phyloP scores from a whole-genome alignment of 257 asterid species.

The Craterostigma plantagineum region DNA sequence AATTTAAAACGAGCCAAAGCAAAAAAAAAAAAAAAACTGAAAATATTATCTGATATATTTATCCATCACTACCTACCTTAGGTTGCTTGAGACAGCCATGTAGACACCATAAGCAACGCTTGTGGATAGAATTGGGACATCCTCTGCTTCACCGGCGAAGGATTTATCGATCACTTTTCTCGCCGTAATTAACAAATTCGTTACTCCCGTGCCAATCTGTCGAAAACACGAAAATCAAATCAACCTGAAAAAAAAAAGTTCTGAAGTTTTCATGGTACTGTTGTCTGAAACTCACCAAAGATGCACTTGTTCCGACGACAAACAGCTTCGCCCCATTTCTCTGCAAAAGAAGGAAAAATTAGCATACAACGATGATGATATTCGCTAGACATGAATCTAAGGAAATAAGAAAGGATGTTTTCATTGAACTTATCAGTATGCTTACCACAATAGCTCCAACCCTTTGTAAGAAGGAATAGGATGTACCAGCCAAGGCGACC shows the following conservation, averaged over 20 bases:
- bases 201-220: slow-evolving; percentile 87
- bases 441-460: slow-evolving; percentile 74
- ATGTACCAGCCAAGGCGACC: slow-evolving; percentile 91
- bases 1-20: slow-evolving; percentile 1
- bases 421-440: not conserved
- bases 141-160: slow-evolving; percentile 81
- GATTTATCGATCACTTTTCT: slow-evolving; percentile 63
- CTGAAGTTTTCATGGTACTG: not conserved
- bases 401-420: not conserved
- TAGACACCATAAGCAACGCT: slow-evolving; percentile 83
- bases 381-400: slow-evolving; percentile 5
- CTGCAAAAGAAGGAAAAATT: slow-evolving; percentile 21
- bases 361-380: no score
- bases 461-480: slow-evolving; percentile 63
- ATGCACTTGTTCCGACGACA: slow-evolving; percentile 81
- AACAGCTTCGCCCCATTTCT: slow-evolving; percentile 88
- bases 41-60: not conserved
- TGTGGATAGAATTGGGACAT: slow-evolving; percentile 59
- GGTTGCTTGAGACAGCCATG: slow-evolving; percentile 90
- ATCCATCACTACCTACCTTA: slow-evolving; percentile 32
- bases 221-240: slow-evolving; percentile 3
- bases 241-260: not conserved
- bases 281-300: slow-evolving; percentile 47
- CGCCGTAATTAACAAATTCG: slow-evolving; percentile 47
- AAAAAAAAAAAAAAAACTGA: not conserved